A percentile compares a stretch with the other conserved stretches of the same genome.
These are phyloP conservation scores for Populus hybrid DNA, from an alignment of 441 rosid species.

Conservation along the genomic window DNA sequence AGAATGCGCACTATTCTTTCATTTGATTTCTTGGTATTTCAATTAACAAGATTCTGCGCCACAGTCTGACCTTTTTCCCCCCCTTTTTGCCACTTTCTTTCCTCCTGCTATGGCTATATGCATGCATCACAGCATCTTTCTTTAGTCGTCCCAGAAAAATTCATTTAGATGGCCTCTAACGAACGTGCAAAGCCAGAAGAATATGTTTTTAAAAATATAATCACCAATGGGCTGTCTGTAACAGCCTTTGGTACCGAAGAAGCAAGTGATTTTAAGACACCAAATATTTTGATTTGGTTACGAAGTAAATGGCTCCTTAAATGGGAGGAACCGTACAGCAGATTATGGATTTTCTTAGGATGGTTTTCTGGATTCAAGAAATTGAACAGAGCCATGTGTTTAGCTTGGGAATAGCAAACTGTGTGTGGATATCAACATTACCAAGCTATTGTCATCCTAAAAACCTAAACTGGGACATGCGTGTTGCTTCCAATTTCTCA, in stretches of 20 bases:
- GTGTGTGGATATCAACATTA: neutral
- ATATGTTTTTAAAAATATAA: neutral
- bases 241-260: neutral
- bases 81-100: neutral
- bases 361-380: neutral
- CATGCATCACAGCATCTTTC: neutral
- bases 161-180: neutral
- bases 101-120: neutral
- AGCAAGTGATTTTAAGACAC: neutral
- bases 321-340: neutral
- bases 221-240: too few species aligned
- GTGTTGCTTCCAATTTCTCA: neutral
- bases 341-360: neutral
- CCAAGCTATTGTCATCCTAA: neutral
- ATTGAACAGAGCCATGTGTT: neutral
- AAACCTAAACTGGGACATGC: neutral
- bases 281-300: neutral
- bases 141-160: neutral
- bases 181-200: neutral
- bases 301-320: neutral
- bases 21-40: constrained; percentile 2
- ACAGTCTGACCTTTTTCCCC: too few species aligned
- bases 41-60: neutral
- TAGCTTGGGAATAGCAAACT: neutral
- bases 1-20: neutral